Evolutionary conservation across 768 basidiomycete species (phyloP).

Genomic region (Psilocybe tampanensis): DNA sequence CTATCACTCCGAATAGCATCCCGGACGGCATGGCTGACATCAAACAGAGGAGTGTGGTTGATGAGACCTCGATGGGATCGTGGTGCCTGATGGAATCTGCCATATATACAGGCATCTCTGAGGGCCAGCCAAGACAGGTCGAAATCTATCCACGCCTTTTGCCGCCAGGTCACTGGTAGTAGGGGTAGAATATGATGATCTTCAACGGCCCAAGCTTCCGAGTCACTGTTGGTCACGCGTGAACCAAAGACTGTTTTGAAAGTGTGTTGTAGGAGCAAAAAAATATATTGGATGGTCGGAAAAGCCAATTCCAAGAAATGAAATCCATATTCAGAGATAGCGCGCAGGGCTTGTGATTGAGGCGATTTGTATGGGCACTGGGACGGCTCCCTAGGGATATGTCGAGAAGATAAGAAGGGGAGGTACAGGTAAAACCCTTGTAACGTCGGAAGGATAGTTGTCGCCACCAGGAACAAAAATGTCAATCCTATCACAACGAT

Average conservation of each 20-base stretch:
- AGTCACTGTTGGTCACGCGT: neutral
- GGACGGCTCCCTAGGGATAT: neutral
- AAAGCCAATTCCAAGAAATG: neutral
- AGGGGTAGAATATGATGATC: neutral
- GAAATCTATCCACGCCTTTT: slow-evolving; percentile 5
- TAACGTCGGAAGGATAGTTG: slow-evolving; percentile 22
- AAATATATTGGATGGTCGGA: neutral
- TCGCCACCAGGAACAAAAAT: slow-evolving; percentile 17
- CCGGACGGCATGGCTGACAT: neutral
- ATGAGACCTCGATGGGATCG: neutral
- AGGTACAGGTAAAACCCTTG: slow-evolving; percentile 10
- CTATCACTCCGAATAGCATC: neutral
- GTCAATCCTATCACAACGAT: slow-evolving; percentile 15
- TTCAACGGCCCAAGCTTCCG: neutral
- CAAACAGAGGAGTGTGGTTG: neutral
- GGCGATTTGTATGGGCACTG: slow-evolving; percentile 17
- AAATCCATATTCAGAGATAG: neutral
- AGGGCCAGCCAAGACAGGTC: slow-evolving; percentile 3
- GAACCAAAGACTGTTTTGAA: neutral
- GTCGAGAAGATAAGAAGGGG: neutral
- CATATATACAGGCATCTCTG: neutral
- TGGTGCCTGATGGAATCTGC: neutral
- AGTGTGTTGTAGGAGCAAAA: neutral
- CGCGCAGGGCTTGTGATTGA: slow-evolving; percentile 3
- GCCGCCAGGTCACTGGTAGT: neutral